phyloP scores from a whole-genome alignment of 106 monocot genomes.

The Triglochin maritima region DNA sequence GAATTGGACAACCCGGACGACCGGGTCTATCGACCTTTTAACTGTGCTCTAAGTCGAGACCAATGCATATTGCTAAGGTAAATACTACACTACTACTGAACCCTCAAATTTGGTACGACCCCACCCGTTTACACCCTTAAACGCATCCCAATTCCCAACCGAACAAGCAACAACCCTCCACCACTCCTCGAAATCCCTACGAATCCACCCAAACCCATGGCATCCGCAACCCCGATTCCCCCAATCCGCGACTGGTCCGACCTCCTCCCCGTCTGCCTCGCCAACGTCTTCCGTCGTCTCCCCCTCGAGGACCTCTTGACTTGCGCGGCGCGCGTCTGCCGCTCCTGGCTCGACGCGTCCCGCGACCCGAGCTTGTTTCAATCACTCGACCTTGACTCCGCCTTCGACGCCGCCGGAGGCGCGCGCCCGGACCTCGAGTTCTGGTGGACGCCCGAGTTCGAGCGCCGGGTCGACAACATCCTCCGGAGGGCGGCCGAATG shows the following conservation, averaged over 20 bases:
- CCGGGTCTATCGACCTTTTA: too few species aligned
- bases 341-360: slow-evolving; percentile 65
- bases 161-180: too few species aligned
- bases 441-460: slow-evolving; percentile 86
- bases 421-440: slow-evolving; percentile 22
- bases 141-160: too few species aligned
- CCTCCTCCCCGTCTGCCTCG: slow-evolving; percentile 53
- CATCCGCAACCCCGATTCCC: too few species aligned
- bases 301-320: slow-evolving; percentile 50
- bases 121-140: too few species aligned
- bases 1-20: too few species aligned
- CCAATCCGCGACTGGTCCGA: slow-evolving; percentile 54
- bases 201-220: too few species aligned
- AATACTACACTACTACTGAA: too few species aligned
- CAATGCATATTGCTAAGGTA: too few species aligned
- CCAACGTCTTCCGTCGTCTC: slow-evolving; percentile 57
- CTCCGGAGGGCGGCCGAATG: slow-evolving; percentile 32
- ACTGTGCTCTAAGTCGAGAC: too few species aligned
- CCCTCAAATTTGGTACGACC: too few species aligned
- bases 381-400: slow-evolving; percentile 56
- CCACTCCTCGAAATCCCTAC: too few species aligned
- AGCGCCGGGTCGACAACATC: slow-evolving; percentile 66
- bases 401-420: slow-evolving; percentile 33
- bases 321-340: slow-evolving; percentile 44
- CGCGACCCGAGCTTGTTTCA: slow-evolving; percentile 42